These are phyloP conservation scores for Monilinia aucupariae DNA, from an alignment of 2,329 filamentous ascomycete genomes.

Conservation along the genomic window DNA sequence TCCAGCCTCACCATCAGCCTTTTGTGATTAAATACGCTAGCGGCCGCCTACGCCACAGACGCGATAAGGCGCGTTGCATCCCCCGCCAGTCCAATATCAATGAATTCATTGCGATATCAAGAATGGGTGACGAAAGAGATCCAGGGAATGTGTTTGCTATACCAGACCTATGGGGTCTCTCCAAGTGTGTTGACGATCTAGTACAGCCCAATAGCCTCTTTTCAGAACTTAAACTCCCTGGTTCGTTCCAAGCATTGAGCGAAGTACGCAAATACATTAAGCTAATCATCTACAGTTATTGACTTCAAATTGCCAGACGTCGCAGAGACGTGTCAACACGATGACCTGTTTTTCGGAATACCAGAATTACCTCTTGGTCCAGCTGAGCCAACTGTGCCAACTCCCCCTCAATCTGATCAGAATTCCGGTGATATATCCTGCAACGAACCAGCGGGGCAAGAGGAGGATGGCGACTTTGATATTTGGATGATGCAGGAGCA, in stretches of 20 bases:
- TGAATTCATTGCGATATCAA: conserved; percentile 16
- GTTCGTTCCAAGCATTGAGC: conserved; percentile 18
- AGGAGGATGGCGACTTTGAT: conserved; percentile 31
- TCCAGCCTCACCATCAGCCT: conserved; percentile 12
- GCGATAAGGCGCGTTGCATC: background rate
- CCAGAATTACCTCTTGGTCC: conserved; percentile 28
- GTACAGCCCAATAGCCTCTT: conserved; percentile 34
- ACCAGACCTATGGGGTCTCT: conserved; percentile 54
- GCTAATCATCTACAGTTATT: conserved; percentile 26
- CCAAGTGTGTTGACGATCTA: conserved; percentile 41
- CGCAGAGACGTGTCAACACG: conserved; percentile 18
- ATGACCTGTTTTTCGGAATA: conserved; percentile 32
- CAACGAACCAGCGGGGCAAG: conserved; percentile 28
- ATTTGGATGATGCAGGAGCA: conserved; percentile 45
- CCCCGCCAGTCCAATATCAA: background rate
- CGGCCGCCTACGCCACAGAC: conserved; percentile 3
- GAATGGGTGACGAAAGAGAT: conserved; percentile 35
- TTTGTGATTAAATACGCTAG: background rate
- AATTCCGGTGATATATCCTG: background rate
- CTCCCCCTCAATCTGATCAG: conserved; percentile 17
- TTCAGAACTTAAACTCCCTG: conserved; percentile 31
- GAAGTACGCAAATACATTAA: background rate
- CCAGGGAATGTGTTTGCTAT: conserved; percentile 55
- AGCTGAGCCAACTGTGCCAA: conserved; percentile 5
- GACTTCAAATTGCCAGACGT: conserved; percentile 27